These are phyloP conservation scores for Oenanthe sinensis DNA, from an alignment of 129 eudicot species.

Conservation along the genomic window DNA sequence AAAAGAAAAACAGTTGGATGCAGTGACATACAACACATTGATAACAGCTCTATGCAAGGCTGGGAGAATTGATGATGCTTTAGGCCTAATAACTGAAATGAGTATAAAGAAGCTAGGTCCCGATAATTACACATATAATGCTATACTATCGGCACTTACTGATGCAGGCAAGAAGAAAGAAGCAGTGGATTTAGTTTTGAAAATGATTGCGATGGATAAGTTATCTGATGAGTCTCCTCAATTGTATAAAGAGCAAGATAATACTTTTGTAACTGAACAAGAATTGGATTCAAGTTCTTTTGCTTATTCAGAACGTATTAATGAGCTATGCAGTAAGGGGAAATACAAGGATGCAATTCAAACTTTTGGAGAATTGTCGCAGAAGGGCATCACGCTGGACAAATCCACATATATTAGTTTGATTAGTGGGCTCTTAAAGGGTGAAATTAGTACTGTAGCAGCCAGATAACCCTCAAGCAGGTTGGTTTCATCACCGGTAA, in stretches of 20 bases:
- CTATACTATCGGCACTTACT: constrained; percentile 43
- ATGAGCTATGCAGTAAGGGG: constrained; percentile 56
- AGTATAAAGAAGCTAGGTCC: constrained; percentile 57
- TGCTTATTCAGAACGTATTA: constrained; percentile 46
- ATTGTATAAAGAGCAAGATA: constrained; percentile 17
- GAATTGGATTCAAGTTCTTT: constrained; percentile 30
- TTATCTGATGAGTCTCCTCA: constrained; percentile 3
- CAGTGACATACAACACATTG: constrained; percentile 73
- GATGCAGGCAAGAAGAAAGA: constrained; percentile 47
- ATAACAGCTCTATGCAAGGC: constrained; percentile 66
- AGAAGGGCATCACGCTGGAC: constrained; percentile 45
- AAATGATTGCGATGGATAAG: constrained; percentile 37
- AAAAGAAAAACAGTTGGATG: constrained; percentile 54
- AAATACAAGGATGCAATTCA: constrained; percentile 74
- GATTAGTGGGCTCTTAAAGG: constrained; percentile 67
- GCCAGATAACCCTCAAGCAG: constrained; percentile 8
- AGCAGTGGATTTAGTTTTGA: constrained; percentile 44
- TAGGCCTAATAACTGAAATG: constrained; percentile 57
- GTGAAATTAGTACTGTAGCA: constrained; percentile 25
- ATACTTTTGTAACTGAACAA: constrained; percentile 21
- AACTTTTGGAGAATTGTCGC: constrained; percentile 39
- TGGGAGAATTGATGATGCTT: constrained; percentile 61
- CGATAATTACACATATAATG: constrained; percentile 56
- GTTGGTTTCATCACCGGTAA: not conserved
- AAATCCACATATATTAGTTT: constrained; percentile 55